Percentiles rank a stretch among this genome's conserved stretches.
Conservation (phyloP, 2,329 filamentous ascomycete species). For the Tolypocladium inflatum region DNA sequence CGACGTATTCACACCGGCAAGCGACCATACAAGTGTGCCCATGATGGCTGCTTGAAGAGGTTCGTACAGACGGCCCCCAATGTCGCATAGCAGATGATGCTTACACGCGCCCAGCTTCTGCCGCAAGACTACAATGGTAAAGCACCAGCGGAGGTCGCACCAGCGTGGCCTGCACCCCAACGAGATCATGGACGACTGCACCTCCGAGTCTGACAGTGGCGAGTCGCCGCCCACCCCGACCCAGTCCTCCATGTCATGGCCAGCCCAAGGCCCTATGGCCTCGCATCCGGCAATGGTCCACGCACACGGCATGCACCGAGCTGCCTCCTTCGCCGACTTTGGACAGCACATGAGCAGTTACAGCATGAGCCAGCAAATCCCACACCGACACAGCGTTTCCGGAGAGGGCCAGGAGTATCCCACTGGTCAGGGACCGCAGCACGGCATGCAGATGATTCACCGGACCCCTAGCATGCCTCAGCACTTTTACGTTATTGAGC, state of each 20-base stretch:
- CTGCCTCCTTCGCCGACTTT: slow-evolving; percentile 46
- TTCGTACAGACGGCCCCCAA: slow-evolving; percentile 13
- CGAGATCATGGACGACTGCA: slow-evolving; percentile 43
- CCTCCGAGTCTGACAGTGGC: slow-evolving; percentile 47
- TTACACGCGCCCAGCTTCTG: slow-evolving; percentile 47
- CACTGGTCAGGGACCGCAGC: slow-evolving; percentile 25
- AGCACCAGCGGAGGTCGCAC: slow-evolving; percentile 54
- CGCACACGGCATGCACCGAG: slow-evolving; percentile 35
- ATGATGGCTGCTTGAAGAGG: slow-evolving; percentile 55
- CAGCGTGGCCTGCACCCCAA: slow-evolving; percentile 47
- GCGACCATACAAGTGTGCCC: slow-evolving; percentile 54
- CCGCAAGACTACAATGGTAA: slow-evolving; percentile 63
- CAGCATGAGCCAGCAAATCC: slow-evolving; percentile 28
- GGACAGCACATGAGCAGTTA: slow-evolving; percentile 39
- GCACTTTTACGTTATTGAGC: slow-evolving; percentile 50
- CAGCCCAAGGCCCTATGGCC: slow-evolving; percentile 30
- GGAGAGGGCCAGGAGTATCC: slow-evolving; percentile 35
- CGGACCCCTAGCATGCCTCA: slow-evolving; percentile 37
- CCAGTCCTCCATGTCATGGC: slow-evolving; percentile 42
- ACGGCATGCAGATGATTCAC: slow-evolving; percentile 37
- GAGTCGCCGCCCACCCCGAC: slow-evolving; percentile 51
- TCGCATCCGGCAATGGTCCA: slow-evolving; percentile 26
- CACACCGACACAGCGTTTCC: slow-evolving; percentile 37
- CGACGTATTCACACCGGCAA: slow-evolving; percentile 58
- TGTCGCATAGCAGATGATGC: not conserved